Evolutionary conservation across 305 asterid species (phyloP).

Genomic region (Fraxinus paxiana): DNA sequence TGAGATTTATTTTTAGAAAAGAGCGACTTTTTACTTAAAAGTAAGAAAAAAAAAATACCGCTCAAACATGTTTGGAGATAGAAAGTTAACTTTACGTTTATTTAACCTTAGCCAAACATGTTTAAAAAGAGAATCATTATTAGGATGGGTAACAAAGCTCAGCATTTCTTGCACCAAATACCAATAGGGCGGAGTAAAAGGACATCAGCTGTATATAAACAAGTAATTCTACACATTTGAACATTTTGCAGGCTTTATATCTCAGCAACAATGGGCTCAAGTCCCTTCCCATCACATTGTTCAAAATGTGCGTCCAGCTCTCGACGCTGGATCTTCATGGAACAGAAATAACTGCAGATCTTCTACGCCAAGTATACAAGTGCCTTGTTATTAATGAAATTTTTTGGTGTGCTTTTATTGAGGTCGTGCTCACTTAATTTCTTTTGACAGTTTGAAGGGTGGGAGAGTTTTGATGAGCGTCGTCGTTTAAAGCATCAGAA

Average conservation of each 20-base stretch:
- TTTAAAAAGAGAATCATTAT: neutral
- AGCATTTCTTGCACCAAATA: neutral
- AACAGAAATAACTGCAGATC: constrained; percentile 74
- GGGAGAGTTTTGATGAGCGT: constrained; percentile 81
- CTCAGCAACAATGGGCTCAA: constrained; percentile 66
- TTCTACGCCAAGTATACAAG: constrained; percentile 60
- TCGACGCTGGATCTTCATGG: constrained; percentile 77
- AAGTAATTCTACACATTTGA: neutral
- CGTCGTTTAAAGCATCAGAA: constrained; percentile 80
- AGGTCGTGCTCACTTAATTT: neutral
- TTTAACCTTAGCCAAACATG: neutral
- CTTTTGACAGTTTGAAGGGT: constrained; percentile 68
- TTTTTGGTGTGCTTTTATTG: neutral
- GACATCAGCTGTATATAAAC: neutral
- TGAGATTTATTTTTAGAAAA: neutral
- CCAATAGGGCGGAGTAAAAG: neutral
- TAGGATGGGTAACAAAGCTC: neutral
- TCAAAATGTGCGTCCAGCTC: constrained; percentile 62
- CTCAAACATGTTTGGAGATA: neutral
- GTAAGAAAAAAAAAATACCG: neutral
- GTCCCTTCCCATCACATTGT: constrained; percentile 60
- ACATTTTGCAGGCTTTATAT: constrained; percentile 56
- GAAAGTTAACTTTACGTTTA: neutral
- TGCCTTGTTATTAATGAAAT: neutral
- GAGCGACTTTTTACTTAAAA: neutral